phyloP scores from a whole-genome alignment of 106 monocot species.

The Dioscorea alata region DNA sequence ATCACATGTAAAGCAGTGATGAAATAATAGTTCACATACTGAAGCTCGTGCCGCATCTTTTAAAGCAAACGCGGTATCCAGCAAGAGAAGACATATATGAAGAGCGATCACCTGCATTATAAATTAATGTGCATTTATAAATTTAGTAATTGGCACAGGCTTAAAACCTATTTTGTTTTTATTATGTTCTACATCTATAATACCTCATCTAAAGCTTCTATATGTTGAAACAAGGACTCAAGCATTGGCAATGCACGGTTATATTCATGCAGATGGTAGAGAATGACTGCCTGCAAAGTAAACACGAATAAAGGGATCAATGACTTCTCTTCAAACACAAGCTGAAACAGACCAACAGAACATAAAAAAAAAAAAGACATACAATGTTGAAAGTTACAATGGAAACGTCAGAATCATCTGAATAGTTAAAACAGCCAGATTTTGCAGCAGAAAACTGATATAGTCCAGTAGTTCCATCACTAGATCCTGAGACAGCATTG shows the following conservation, averaged over 20 bases:
- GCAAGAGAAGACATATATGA: constrained; percentile 78
- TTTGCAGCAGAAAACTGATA: constrained; percentile 45
- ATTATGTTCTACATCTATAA: neutral
- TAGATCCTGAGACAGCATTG: constrained; percentile 33
- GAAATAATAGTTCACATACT: constrained; percentile 34
- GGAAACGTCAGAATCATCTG: constrained; percentile 57
- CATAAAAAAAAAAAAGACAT: constrained; percentile 9
- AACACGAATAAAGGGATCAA: neutral
- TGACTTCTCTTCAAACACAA: neutral
- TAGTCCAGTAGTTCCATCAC: constrained; percentile 31
- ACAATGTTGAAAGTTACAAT: constrained; percentile 68
- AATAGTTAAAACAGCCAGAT: constrained; percentile 24
- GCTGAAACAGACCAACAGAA: neutral
- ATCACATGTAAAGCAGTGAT: no score
- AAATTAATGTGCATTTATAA: neutral
- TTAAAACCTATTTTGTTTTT: neutral
- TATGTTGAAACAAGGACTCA: constrained; percentile 60
- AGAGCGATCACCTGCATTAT: constrained; percentile 67
- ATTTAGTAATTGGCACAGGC: neutral
- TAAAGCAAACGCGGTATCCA: constrained; percentile 72
- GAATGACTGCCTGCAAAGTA: constrained; percentile 64
- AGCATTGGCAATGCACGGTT: constrained; percentile 45
- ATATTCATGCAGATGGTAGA: constrained; percentile 81
- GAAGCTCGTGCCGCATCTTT: constrained; percentile 70
- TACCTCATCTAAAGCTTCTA: constrained; percentile 94